A percentile compares a stretch with the other conserved stretches of the same genome.
These are phyloP conservation scores for Cystofilobasidium bisporidii DNA, from an alignment of 768 basidiomycete species.

Conservation along the genomic window DNA sequence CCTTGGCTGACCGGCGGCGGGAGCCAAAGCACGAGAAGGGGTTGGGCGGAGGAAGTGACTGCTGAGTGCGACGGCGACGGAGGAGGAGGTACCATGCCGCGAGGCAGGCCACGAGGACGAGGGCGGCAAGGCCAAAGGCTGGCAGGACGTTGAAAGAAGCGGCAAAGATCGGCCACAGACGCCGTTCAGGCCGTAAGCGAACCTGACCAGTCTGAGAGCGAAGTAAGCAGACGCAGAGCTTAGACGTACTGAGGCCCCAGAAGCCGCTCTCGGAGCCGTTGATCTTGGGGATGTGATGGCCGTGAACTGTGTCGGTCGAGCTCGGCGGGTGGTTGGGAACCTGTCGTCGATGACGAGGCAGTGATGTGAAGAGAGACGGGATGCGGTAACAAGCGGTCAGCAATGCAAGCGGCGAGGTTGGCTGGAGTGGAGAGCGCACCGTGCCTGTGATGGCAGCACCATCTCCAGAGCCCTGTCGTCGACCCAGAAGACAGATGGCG, in stretches of 20 bases:
- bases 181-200: too few species aligned
- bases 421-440: too few species aligned
- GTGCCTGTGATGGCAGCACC: neutral
- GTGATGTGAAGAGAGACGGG: too few species aligned
- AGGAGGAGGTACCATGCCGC: neutral
- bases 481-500: too few species aligned
- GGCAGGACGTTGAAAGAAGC: too few species aligned
- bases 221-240: too few species aligned
- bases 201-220: too few species aligned
- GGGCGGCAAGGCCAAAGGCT: neutral
- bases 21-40: neutral
- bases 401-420: too few species aligned
- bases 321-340: constrained; percentile 1
- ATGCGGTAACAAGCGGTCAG: too few species aligned
- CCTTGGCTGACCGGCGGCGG: neutral
- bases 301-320: neutral
- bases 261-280: neutral
- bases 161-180: too few species aligned
- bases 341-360: neutral
- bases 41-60: neutral
- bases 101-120: neutral
- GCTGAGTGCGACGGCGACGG: neutral
- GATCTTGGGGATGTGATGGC: neutral
- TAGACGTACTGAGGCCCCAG: neutral
- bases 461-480: neutral